Conservation (phyloP, 1,139 yeast species). For the Spencermartinsiella ligniputridi region DNA sequence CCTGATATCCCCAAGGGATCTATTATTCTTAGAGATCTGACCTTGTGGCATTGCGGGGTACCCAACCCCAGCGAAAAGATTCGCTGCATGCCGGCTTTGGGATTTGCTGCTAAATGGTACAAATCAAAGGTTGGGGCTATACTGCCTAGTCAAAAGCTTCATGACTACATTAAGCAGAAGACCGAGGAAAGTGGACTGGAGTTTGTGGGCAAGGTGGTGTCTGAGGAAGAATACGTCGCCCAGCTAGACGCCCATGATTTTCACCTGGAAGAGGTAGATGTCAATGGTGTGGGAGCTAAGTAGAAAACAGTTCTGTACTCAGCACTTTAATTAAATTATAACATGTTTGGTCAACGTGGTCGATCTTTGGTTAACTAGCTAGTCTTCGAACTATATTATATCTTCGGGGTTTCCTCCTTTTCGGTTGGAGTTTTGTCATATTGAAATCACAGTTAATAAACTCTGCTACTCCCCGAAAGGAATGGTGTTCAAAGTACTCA, state of each 20-base stretch:
- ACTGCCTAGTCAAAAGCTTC: constrained; percentile 14
- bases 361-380: not conserved
- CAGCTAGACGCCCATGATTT: not conserved
- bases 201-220: constrained; percentile 10
- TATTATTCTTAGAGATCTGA: constrained; percentile 15
- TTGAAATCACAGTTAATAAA: not conserved
- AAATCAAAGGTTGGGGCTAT: constrained; percentile 12
- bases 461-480: not conserved
- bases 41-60: constrained; percentile 19
- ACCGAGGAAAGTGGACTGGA: constrained; percentile 12
- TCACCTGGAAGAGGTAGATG: not conserved
- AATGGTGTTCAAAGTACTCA: not conserved
- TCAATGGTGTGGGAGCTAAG: too few relatives aligned
- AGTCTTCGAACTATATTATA: not conserved
- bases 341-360: not conserved
- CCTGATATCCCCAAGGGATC: constrained; percentile 15
- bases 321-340: too few relatives aligned
- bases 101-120: constrained; percentile 15
- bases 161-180: constrained; percentile 4
- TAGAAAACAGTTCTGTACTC: too few relatives aligned
- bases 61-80: constrained; percentile 14
- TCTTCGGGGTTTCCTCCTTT: not conserved
- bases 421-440: not conserved
- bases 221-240: constrained; percentile 6
- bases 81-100: constrained; percentile 15